Conservation (phyloP, 176 grass and related monocot genomes). For the Poa annua region DNA sequence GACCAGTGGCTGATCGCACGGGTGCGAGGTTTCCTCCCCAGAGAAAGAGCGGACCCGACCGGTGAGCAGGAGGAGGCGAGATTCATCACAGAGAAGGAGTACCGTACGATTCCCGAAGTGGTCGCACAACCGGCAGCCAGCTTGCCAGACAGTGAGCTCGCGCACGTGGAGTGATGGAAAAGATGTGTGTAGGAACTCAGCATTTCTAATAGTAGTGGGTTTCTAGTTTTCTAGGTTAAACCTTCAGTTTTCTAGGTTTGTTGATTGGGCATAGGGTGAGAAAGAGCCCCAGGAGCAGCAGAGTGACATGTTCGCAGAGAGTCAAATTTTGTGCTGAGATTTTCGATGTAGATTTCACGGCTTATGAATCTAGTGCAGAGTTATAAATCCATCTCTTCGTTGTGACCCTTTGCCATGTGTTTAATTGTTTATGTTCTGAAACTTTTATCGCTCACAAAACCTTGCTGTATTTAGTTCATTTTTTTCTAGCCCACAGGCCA, state of each 20-base stretch:
- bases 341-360: neutral
- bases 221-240: neutral
- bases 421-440: too few species aligned
- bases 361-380: too few species aligned
- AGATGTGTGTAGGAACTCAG: neutral
- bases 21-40: constrained; percentile 58
- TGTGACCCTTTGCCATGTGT: too few species aligned
- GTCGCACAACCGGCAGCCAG: neutral
- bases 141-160: constrained; percentile 11
- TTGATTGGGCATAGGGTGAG: neutral
- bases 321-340: neutral
- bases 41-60: constrained; percentile 38
- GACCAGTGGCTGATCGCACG: constrained; percentile 69
- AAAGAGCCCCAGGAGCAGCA: neutral
- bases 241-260: neutral
- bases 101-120: constrained; percentile 49
- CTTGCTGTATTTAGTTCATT: too few species aligned
- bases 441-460: too few species aligned
- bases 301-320: too few species aligned
- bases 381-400: too few species aligned
- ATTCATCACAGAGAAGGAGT: constrained; percentile 65
- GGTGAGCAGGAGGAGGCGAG: constrained; percentile 35
- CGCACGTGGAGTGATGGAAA: constrained; percentile 39
- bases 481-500: too few species aligned
- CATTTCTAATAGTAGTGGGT: too few species aligned